Base-by-base conservation (phyloP, 1,284 basidiomycete species). In the Somion occarium region DNA sequence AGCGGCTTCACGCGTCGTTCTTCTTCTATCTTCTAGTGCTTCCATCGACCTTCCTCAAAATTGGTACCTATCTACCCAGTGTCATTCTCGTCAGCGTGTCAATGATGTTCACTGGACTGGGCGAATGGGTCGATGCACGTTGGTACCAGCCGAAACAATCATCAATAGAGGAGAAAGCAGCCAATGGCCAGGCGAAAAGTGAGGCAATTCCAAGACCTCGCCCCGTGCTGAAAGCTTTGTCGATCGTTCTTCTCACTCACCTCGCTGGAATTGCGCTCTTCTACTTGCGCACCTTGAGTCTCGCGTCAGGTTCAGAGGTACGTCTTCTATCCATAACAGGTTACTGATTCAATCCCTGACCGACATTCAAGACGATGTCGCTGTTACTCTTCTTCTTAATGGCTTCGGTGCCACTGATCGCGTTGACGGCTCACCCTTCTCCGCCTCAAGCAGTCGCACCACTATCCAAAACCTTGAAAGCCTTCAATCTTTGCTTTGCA, bases 1-100 rank as follows among this genome's bases (percentile, higher is more conserved):
- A 98, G 64, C 83, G 94, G 12, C 81, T 98, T 20, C 94, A 98
- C 66, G 93, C 94, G 3, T 95, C 92, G 1, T 94, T 95, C 70
- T 96, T 97, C 73, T 93, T 98, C 71, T 98, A 94, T 70, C 76
- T 98, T 53, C 72, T 95, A 53, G 82, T 88, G 3, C 77, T 76
- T 23, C 82, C 88, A 0, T 78, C 79, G n/a, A 76, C 75, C 1
- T 96, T 96, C 70, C 76, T 93, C 61, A 91, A 94, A 61, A 92
- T 97, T 15, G 93, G 92, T 0, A 83, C 78, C 62, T 98, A 92
- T 67, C 78, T 98, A 2, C 93, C 94, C 0, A 90, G 90, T 49
- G 89, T 82, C 0, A 78, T 97, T 24, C 63, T 96, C 4, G 76
- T 96, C 46, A 88, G 90, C 41, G 79, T 90, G 12, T 85, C 84